Evolutionary conservation across 495 filamentous ascomycete species (phyloP).

Genomic region (Talaromyces liani): DNA sequence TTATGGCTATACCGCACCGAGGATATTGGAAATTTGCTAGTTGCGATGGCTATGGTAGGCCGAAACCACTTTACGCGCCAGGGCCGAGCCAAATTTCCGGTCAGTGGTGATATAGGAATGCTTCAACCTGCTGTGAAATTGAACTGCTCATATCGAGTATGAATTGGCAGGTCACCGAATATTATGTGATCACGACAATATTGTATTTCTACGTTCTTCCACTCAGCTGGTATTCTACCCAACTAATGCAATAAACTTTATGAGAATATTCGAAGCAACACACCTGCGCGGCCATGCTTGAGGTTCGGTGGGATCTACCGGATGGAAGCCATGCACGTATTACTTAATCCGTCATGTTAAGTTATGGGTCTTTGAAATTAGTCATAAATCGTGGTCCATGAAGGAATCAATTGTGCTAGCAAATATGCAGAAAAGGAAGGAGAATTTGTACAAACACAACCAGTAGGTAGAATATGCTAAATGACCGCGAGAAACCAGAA

Average conservation of each 20-base stretch:
- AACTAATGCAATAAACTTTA: background rate
- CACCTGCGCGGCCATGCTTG: too few species aligned
- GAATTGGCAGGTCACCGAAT: background rate
- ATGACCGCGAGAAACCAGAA: background rate
- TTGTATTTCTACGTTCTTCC: background rate
- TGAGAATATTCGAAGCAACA: too few species aligned
- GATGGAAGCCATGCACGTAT: too few species aligned
- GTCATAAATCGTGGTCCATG: too few species aligned
- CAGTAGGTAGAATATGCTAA: background rate
- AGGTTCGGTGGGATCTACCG: too few species aligned
- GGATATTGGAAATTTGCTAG: slow-evolving; percentile 8
- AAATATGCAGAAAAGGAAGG: too few species aligned
- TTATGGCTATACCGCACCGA: background rate
- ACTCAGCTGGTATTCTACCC: background rate
- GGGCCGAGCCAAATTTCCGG: background rate
- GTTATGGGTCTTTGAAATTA: too few species aligned
- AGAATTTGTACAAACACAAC: background rate
- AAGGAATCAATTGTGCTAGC: too few species aligned
- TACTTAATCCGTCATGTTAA: too few species aligned
- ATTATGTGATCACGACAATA: background rate
- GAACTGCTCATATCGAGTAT: background rate
- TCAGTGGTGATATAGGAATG: background rate
- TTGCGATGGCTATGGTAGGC: slow-evolving; percentile 1
- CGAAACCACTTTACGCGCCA: slow-evolving; percentile 3
- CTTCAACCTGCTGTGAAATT: background rate